A percentile compares a stretch with the other conserved stretches of the same genome.
phyloP scores from a whole-genome alignment of 495 filamentous ascomycete species.

The Xylaria palmicola region DNA sequence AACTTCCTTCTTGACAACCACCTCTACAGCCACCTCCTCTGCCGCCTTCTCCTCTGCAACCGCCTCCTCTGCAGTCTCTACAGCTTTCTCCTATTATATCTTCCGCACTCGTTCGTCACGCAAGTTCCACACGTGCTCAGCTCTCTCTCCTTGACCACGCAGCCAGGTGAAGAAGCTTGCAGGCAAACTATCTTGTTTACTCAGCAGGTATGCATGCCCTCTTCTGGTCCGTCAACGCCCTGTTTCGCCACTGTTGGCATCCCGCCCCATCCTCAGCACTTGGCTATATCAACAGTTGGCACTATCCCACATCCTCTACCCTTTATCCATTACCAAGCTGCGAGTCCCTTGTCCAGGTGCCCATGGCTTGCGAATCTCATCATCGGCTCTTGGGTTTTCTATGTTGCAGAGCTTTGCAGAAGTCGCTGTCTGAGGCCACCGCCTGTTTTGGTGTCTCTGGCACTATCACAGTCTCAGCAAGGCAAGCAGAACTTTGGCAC shows the following conservation, averaged over 20 bases:
- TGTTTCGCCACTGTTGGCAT: neutral
- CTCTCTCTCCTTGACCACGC: neutral
- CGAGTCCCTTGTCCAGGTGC: neutral
- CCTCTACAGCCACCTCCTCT: too few relatives aligned
- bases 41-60: too few relatives aligned
- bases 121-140: too few relatives aligned
- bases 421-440: too few relatives aligned
- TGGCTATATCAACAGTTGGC: too few relatives aligned
- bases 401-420: neutral
- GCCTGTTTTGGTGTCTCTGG: neutral
- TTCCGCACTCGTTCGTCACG: too few relatives aligned
- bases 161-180: neutral
- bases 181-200: neutral
- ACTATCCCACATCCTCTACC: neutral
- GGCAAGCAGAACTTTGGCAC: neutral
- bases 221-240: neutral
- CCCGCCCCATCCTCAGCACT: neutral
- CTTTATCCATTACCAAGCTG: neutral
- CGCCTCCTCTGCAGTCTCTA: too few relatives aligned
- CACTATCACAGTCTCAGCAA: neutral
- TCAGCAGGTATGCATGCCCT: neutral
- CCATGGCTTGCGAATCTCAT: neutral
- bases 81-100: too few relatives aligned
- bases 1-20: too few relatives aligned
- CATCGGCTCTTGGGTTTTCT: neutral